Evolutionary conservation across 2,329 filamentous ascomycete species (phyloP).

Genomic region (Ambrosiella beaveri): DNA sequence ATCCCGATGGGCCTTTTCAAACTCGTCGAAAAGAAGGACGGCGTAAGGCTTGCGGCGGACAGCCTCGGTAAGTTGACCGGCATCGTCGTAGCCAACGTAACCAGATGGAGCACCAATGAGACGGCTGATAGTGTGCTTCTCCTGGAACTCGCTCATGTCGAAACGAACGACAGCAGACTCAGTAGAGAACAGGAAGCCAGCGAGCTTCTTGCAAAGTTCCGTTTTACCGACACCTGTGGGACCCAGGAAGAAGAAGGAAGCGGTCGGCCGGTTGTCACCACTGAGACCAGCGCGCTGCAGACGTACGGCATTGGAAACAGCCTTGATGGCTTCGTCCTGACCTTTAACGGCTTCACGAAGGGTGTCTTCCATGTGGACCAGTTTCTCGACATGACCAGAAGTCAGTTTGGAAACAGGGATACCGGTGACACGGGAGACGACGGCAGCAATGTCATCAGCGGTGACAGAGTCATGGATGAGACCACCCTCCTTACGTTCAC

Average conservation of each 20-base stretch:
- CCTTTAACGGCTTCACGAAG: slow-evolving; percentile 71
- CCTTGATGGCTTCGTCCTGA: slow-evolving; percentile 82
- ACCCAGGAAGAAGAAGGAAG: slow-evolving; percentile 94
- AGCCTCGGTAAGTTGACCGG: slow-evolving; percentile 87
- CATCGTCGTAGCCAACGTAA: slow-evolving; percentile 93
- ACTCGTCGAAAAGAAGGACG: slow-evolving; percentile 88
- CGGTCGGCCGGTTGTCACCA: slow-evolving; percentile 77
- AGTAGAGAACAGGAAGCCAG: slow-evolving; percentile 81
- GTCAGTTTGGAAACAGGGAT: slow-evolving; percentile 89
- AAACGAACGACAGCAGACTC: slow-evolving; percentile 83
- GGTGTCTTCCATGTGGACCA: slow-evolving; percentile 89
- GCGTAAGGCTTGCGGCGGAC: slow-evolving; percentile 91
- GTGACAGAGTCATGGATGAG: slow-evolving; percentile 91
- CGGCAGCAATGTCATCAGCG: slow-evolving; percentile 79
- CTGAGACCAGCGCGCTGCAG: slow-evolving; percentile 86
- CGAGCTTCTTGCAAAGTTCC: slow-evolving; percentile 91
- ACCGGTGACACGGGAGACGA: slow-evolving; percentile 80
- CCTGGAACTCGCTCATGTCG: slow-evolving; percentile 96
- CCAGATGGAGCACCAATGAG: slow-evolving; percentile 86
- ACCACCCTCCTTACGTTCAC: slow-evolving; percentile 25
- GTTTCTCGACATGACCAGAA: slow-evolving; percentile 80
- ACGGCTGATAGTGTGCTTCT: slow-evolving; percentile 87
- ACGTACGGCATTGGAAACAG: slow-evolving; percentile 81
- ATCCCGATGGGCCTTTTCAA: slow-evolving; percentile 92
- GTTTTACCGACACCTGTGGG: slow-evolving; percentile 96